Conservation (phyloP, 139 green algal species). For the Pleodorina starrii region DNA sequence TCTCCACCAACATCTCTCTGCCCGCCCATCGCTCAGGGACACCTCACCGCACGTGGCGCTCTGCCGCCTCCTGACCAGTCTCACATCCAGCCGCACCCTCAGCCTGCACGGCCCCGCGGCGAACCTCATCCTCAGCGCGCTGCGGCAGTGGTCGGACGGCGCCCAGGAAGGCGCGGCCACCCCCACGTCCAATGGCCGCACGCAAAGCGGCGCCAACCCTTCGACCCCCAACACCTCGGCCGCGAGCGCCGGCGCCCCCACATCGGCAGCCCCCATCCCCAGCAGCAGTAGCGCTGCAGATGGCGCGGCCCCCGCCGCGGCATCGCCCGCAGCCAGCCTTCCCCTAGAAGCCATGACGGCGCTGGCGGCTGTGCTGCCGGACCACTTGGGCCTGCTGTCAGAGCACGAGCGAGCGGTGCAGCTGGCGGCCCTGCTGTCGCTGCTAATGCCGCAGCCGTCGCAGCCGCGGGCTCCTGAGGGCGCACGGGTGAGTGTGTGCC, state of each 20-base stretch:
- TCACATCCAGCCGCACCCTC: not conserved
- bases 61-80: slow-evolving; percentile 44
- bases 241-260: no score
- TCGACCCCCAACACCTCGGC: no score
- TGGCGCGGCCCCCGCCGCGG: not conserved
- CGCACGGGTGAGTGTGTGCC: not conserved
- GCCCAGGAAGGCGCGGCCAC: not conserved
- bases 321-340: not conserved
- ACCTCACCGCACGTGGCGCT: not conserved
- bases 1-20: no score
- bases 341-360: slow-evolving; percentile 51
- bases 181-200: no score
- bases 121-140: slow-evolving; percentile 43
- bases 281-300: not conserved
- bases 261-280: no score
- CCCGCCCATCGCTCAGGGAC: no score
- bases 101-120: slow-evolving; percentile 33
- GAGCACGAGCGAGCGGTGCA: slow-evolving; percentile 46
- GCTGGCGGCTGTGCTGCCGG: slow-evolving; percentile 45
- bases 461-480: not conserved
- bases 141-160: slow-evolving; percentile 45
- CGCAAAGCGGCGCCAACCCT: no score
- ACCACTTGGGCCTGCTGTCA: slow-evolving; percentile 38
- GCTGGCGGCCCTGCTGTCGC: slow-evolving; percentile 42
- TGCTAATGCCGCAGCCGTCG: slow-evolving; percentile 35